These are phyloP conservation scores for Trichosporon faecale DNA, from an alignment of 1,284 basidiomycete genomes.

Conservation along the genomic window DNA sequence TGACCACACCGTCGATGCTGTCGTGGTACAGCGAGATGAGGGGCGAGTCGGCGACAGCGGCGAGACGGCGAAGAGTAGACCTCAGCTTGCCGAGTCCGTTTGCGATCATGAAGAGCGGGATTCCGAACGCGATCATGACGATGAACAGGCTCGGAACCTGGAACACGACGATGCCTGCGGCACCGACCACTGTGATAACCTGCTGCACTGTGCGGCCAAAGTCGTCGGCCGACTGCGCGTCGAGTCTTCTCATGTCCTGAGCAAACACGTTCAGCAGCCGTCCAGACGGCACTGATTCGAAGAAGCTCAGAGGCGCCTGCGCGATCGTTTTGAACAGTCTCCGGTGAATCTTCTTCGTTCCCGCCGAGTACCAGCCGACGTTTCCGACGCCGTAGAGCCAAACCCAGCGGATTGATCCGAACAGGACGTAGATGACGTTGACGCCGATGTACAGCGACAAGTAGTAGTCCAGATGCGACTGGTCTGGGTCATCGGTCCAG, in stretches of 20 bases:
- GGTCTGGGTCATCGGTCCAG: constrained; percentile 43
- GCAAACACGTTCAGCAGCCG: constrained; percentile 54
- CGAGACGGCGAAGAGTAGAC: constrained; percentile 44
- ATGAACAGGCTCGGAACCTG: constrained; percentile 38
- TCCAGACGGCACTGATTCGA: constrained; percentile 79
- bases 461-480: constrained; percentile 36
- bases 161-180: constrained; percentile 28
- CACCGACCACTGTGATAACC: constrained; percentile 19
- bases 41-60: constrained; percentile 49
- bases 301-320: constrained; percentile 69
- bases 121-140: constrained; percentile 29
- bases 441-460: constrained; percentile 35
- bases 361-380: constrained; percentile 59
- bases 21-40: constrained; percentile 54
- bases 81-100: constrained; percentile 42
- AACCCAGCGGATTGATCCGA: constrained; percentile 42
- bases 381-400: constrained; percentile 49
- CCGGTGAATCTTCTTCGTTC: constrained; percentile 64
- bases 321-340: constrained; percentile 60
- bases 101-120: constrained; percentile 37
- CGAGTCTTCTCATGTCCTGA: constrained; percentile 61
- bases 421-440: constrained; percentile 23
- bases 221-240: constrained; percentile 55
- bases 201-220: constrained; percentile 57
- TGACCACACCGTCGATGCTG: constrained; percentile 52